Evolutionary conservation across 306 rosid genomes (phyloP).

Genomic region (Quercus rubra): DNA sequence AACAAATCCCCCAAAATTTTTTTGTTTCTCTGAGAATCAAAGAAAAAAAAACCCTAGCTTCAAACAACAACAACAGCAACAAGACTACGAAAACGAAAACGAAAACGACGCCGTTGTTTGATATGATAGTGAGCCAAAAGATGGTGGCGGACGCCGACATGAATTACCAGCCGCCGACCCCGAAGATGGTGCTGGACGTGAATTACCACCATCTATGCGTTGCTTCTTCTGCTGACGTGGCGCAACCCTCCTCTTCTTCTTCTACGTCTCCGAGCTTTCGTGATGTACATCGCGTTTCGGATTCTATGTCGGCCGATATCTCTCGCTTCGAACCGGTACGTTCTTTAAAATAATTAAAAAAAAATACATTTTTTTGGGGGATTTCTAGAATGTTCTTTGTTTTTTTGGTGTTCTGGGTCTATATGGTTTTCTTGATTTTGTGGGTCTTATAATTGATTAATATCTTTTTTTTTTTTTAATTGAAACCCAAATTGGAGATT

Average conservation of each 20-base stretch:
- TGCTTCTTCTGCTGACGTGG: neutral
- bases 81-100: neutral
- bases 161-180: constrained; percentile 43
- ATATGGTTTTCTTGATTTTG: neutral
- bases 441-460: neutral
- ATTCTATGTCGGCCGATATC: constrained; percentile 10
- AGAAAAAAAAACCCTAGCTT: too few species aligned
- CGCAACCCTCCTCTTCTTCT: constrained; percentile 11
- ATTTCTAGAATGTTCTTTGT: neutral
- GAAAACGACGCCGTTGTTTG: constrained; percentile 13
- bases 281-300: constrained; percentile 32
- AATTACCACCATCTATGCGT: constrained; percentile 66
- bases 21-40: too few species aligned
- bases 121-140: constrained; percentile 52
- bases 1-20: too few species aligned
- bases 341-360: neutral
- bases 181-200: constrained; percentile 54
- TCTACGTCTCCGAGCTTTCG: constrained; percentile 52
- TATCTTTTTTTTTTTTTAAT: too few species aligned
- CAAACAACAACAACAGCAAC: too few species aligned
- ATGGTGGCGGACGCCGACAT: constrained; percentile 67
- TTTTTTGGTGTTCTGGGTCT: constrained; percentile 1
- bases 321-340: constrained; percentile 30
- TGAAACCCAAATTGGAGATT: neutral
- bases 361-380: neutral